Conservation (phyloP, 768 basidiomycete genomes). For the Cantharellus anzutake region DNA sequence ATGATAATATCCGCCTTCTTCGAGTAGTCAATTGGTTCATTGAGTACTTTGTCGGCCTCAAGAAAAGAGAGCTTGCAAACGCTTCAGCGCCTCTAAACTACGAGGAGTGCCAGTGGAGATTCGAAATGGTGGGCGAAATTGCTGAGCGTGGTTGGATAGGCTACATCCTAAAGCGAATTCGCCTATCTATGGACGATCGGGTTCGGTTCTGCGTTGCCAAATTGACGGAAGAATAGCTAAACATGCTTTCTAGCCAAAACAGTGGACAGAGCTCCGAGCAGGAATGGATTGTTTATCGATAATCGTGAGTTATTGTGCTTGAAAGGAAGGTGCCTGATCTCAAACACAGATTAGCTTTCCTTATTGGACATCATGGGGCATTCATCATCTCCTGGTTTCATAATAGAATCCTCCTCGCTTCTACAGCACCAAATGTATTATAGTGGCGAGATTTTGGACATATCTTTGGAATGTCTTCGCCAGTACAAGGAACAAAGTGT, state of each 20-base stretch:
- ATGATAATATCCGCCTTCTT: conserved; percentile 78
- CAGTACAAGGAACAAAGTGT: conserved; percentile 55
- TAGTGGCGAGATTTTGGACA: conserved; percentile 85
- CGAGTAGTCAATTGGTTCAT: conserved; percentile 83
- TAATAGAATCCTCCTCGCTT: conserved; percentile 58
- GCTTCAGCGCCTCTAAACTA: background rate
- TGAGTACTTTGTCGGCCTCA: conserved; percentile 57
- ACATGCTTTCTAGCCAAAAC: conserved; percentile 39
- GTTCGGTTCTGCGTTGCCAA: conserved; percentile 21
- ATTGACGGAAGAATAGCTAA: background rate
- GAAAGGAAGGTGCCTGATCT: background rate
- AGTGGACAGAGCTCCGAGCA: conserved; percentile 87
- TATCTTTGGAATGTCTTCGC: conserved; percentile 57
- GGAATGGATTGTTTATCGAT: conserved; percentile 90
- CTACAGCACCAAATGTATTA: conserved; percentile 87
- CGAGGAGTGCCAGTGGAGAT: conserved; percentile 12
- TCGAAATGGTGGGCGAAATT: conserved; percentile 67
- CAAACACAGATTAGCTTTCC: conserved; percentile 28
- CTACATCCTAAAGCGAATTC: conserved; percentile 83
- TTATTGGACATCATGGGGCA: conserved; percentile 73
- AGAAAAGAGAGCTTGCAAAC: conserved; percentile 17
- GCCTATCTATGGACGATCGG: conserved; percentile 78
- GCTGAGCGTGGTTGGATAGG: conserved; percentile 73
- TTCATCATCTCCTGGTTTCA: conserved; percentile 26
- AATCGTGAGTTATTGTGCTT: conserved; percentile 22